Evolutionary conservation across 2,329 filamentous ascomycete species (phyloP).

Genomic region (Plenodomus biglobosus): DNA sequence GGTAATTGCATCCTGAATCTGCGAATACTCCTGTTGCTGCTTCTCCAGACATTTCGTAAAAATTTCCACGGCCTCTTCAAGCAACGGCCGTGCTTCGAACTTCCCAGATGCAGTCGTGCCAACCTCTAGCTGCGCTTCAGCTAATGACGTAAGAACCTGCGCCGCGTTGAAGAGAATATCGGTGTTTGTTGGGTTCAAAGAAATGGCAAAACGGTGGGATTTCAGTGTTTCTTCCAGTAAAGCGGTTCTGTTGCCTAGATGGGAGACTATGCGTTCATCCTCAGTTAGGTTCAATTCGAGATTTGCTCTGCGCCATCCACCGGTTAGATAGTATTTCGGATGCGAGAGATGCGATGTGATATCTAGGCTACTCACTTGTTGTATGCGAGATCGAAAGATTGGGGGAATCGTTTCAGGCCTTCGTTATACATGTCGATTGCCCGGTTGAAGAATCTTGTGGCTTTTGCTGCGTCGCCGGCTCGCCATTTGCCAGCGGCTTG

Average conservation of each 20-base stretch:
- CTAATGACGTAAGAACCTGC: conserved; percentile 67
- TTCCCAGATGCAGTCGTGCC: conserved; percentile 46
- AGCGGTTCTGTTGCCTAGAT: conserved; percentile 59
- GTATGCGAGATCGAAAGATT: conserved; percentile 70
- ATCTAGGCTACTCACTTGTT: conserved; percentile 73
- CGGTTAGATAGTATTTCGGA: too few relatives aligned
- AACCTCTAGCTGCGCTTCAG: conserved; percentile 61
- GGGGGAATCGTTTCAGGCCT: conserved; percentile 62
- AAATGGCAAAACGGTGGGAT: conserved; percentile 64
- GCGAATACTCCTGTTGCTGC: conserved; percentile 51
- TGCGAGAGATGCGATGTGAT: too few relatives aligned
- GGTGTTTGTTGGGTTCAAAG: conserved; percentile 62
- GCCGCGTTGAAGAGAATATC: conserved; percentile 72
- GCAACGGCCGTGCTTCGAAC: conserved; percentile 53
- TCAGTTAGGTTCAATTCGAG: conserved; percentile 71
- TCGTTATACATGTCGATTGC: conserved; percentile 68
- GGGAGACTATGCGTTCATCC: conserved; percentile 62
- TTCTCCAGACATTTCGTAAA: conserved; percentile 55
- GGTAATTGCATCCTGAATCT: conserved; percentile 40
- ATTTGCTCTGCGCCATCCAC: conserved; percentile 67
- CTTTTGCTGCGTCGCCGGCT: conserved; percentile 68
- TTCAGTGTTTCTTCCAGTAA: conserved; percentile 62
- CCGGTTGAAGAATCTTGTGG: conserved; percentile 62
- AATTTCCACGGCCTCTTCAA: conserved; percentile 64
- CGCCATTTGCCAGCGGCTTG: conserved; percentile 75